Base-by-base conservation (phyloP, 164 flowering plant genomes). In the Kalanchoe fedtschenkoi region DNA sequence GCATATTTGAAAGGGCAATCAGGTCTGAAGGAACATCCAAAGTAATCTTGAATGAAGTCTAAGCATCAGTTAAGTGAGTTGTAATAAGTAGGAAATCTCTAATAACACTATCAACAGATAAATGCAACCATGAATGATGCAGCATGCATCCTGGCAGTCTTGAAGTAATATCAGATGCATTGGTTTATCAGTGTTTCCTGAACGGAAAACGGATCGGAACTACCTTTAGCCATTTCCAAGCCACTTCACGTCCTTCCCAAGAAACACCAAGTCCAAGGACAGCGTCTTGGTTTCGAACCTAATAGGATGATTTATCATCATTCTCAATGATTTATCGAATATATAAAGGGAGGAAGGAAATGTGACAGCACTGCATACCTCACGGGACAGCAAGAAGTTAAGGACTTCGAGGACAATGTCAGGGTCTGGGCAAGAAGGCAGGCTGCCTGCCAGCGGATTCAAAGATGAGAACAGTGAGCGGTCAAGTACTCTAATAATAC, bases 1-100 rank as follows among this genome's bases (percentile, higher is more conserved):
- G 96, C 99, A 91, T 95, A 72, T 95, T 95, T 33, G 99, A 91
- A 66, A 95, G 86, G 39, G 99, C 93, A 60, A 79, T 74, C 56
- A 87, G 68, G 28, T 90, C 89, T 24, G 88, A 76, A 5, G 99
- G 99, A 58, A 88, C 89, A 53, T 74, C 88, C 65, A 90, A 57
- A 38, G 92, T 82, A 38, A 93, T 82, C 77, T 83, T 93, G 83
- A 93, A 93, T 37, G 82, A 85, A 71, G 99, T 39, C 15, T n/a
- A n/a, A n/a, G n/a, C n/a, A n/a, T n/a, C n/a, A n/a, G n/a, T n/a
- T n/a, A n/a, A n/a, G n/a, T n/a, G n/a, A n/a, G n/a, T n/a, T n/a
- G n/a, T n/a, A n/a, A n/a, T n/a, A n/a, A n/a, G n/a, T n/a, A n/a
- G n/a, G n/a, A n/a, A n/a, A n/a, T n/a, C n/a, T n/a, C n/a, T n/a